These are phyloP conservation scores for Calonectria multiphialidica DNA, from an alignment of 2,329 filamentous ascomycete genomes.

Conservation along the genomic window DNA sequence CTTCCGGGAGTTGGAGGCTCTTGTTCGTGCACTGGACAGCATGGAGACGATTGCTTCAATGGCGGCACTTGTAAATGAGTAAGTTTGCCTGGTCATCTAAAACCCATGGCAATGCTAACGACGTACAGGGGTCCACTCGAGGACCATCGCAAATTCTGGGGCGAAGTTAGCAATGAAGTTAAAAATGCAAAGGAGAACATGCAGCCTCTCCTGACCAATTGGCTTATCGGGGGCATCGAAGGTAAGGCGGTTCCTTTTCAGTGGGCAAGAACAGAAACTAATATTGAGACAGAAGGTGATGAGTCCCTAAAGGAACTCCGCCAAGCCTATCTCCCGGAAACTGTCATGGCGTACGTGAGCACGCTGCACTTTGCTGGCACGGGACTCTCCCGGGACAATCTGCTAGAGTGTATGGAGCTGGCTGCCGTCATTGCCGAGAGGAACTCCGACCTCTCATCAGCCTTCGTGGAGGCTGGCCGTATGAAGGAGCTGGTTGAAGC, in stretches of 20 bases:
- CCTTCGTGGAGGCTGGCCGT: conserved; percentile 73
- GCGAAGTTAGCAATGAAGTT: conserved; percentile 65
- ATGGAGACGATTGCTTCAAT: conserved; percentile 75
- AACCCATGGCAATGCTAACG: conserved; percentile 42
- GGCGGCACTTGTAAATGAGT: conserved; percentile 65
- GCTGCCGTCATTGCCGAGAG: conserved; percentile 80
- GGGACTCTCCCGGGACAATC: conserved; percentile 78
- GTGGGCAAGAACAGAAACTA: conserved; percentile 12
- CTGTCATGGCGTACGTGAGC: conserved; percentile 85
- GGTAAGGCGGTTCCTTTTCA: conserved; percentile 56
- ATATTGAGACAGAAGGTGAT: conserved; percentile 62
- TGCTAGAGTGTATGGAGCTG: conserved; percentile 90
- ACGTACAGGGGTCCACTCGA: conserved; percentile 45
- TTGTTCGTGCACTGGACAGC: conserved; percentile 74
- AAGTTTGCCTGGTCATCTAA: conserved; percentile 43
- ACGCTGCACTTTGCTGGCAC: conserved; percentile 84
- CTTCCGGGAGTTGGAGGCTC: conserved; percentile 76
- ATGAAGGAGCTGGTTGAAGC: conserved; percentile 82
- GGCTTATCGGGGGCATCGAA: conserved; percentile 68
- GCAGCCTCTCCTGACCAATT: conserved; percentile 72
- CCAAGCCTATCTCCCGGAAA: conserved; percentile 85
- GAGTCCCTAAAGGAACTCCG: conserved; percentile 75
- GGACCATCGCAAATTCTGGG: conserved; percentile 63
- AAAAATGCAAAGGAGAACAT: conserved; percentile 68
- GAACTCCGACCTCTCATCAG: conserved; percentile 73